These are phyloP conservation scores for Candida nonsorbophila DNA, from an alignment of 805 yeast genomes.

Conservation along the genomic window DNA sequence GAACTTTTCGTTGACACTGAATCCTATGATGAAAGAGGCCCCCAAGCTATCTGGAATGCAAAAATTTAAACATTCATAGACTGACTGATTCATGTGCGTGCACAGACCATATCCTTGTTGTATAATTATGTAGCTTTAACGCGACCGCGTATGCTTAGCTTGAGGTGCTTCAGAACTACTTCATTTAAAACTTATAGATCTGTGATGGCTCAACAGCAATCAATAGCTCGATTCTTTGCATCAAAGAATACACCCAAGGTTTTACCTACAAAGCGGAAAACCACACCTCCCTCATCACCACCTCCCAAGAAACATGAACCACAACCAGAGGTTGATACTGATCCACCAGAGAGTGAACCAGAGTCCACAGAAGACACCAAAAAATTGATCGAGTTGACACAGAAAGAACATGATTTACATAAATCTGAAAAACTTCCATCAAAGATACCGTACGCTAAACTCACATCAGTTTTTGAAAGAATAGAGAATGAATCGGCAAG, in stretches of 20 bases:
- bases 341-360: slow-evolving; percentile 1
- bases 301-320: not conserved
- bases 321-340: not conserved
- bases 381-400: slow-evolving; percentile 7
- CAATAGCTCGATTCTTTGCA: slow-evolving; percentile 26
- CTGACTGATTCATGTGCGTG: not conserved
- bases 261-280: not conserved
- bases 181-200: too few relatives aligned
- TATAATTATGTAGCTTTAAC: too few relatives aligned
- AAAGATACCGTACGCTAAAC: slow-evolving; percentile 29
- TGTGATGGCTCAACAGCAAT: slow-evolving; percentile 27
- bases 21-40: slow-evolving; percentile 75
- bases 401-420: slow-evolving; percentile 8
- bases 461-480: slow-evolving; percentile 65
- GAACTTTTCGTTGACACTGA: slow-evolving; percentile 66
- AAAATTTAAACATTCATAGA: slow-evolving; percentile 1
- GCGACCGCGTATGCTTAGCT: slow-evolving; percentile 3
- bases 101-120: not conserved
- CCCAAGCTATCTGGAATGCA: slow-evolving; percentile 74
- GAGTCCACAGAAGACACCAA: slow-evolving; percentile 1
- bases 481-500: slow-evolving; percentile 81
- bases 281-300: not conserved
- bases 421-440: slow-evolving; percentile 4
- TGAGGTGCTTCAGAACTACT: too few relatives aligned
- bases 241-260: slow-evolving; percentile 6